Percentiles rank a stretch among this genome's conserved stretches.
Evolutionary conservation across 2,329 filamentous ascomycete genomes (phyloP).

Genomic region (Elsinoe australis): DNA sequence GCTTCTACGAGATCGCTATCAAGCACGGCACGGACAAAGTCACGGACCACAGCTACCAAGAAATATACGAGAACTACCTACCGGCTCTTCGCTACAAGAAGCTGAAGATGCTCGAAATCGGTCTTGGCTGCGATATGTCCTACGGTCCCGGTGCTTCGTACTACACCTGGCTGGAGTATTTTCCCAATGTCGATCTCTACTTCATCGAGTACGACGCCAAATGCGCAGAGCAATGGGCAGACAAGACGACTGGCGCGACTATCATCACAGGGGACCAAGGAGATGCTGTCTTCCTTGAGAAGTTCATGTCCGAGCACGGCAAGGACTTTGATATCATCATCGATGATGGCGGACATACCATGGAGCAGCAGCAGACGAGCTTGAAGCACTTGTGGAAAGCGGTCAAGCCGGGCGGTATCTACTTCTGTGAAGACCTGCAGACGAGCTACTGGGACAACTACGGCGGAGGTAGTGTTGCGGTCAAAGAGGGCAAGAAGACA

Average conservation of each 20-base stretch:
- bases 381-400: conserved; percentile 33
- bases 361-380: conserved; percentile 35
- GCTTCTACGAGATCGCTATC: conserved; percentile 32
- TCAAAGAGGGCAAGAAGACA: conserved; percentile 20
- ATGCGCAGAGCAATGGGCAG: conserved; percentile 34
- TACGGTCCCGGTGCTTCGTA: conserved; percentile 36
- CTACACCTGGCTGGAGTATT: conserved; percentile 37
- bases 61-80: conserved; percentile 38
- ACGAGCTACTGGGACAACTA: conserved; percentile 24
- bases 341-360: conserved; percentile 36
- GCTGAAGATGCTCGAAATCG: conserved; percentile 38
- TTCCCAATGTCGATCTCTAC: conserved; percentile 36
- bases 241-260: conserved; percentile 32
- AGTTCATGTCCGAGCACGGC: conserved; percentile 31
- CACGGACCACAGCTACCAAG: conserved; percentile 34
- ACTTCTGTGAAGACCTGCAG: conserved; percentile 27
- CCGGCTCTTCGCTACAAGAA: conserved; percentile 27
- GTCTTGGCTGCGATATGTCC: conserved; percentile 36
- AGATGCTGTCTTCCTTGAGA: conserved; percentile 32
- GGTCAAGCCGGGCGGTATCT: conserved; percentile 31
- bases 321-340: conserved; percentile 37
- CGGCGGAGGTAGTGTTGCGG: conserved; percentile 23
- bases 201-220: conserved; percentile 36
- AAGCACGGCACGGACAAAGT: conserved; percentile 37
- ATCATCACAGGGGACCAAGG: conserved; percentile 38